Evolutionary conservation across 495 filamentous ascomycete species (phyloP).

Genomic region (Aspergillus nanangensis): DNA sequence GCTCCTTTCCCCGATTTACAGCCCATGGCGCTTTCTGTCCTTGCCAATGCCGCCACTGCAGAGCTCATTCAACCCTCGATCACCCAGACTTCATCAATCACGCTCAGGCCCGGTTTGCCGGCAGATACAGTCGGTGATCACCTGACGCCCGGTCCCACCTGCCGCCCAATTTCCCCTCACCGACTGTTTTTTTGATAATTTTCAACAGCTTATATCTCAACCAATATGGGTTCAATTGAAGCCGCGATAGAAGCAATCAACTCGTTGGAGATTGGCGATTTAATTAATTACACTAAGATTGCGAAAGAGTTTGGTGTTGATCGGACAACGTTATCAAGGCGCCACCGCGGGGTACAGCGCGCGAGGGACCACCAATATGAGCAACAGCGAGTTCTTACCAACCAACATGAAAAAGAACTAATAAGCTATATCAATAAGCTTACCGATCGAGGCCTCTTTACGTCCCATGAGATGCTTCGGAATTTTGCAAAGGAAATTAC

Average conservation of each 20-base stretch:
- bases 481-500: neutral
- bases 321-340: neutral
- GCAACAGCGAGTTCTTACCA: neutral
- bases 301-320: neutral
- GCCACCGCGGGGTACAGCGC: neutral
- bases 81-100: too few relatives aligned
- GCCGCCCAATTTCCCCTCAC: neutral
- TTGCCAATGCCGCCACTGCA: too few relatives aligned
- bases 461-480: too few relatives aligned
- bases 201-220: constrained; percentile 1
- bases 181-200: neutral
- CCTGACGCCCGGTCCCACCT: neutral
- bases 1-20: too few relatives aligned
- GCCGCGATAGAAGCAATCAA: neutral
- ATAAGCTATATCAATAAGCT: neutral
- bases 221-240: neutral
- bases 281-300: neutral
- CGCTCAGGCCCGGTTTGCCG: too few relatives aligned
- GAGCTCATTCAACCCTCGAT: too few relatives aligned
- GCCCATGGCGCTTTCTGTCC: too few relatives aligned
- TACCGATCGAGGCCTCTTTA: neutral
- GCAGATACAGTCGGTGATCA: neutral
- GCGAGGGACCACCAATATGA: neutral
- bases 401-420: neutral
- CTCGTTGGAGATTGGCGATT: neutral